Conservation (phyloP, 768 basidiomycete genomes). For the Mycena metata region DNA sequence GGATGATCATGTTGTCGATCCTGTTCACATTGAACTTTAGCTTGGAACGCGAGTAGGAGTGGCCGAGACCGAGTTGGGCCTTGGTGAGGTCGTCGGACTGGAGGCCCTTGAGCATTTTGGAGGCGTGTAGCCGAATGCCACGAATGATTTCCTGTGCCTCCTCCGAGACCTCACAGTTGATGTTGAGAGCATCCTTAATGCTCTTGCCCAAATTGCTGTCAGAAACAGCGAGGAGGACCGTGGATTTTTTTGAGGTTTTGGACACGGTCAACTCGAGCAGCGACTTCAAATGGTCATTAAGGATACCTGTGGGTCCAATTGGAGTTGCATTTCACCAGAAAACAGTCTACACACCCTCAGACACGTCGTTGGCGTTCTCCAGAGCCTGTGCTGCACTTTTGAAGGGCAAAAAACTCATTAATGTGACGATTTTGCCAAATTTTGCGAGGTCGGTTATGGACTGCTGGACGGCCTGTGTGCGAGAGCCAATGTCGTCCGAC, state of each 20-base stretch:
- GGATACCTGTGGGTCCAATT: conserved; percentile 67
- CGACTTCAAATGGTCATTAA: conserved; percentile 87
- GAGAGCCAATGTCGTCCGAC: conserved; percentile 88
- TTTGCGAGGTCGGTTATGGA: conserved; percentile 89
- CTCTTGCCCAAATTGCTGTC: conserved; percentile 81
- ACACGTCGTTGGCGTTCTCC: conserved; percentile 96
- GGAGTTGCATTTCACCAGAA: conserved; percentile 17
- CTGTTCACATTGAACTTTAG: conserved; percentile 98
- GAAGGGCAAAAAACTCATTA: conserved; percentile 94
- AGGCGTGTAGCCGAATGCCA: conserved; percentile 91
- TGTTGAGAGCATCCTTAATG: conserved; percentile 78
- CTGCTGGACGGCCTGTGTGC: conserved; percentile 83
- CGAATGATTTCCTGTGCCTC: conserved; percentile 88
- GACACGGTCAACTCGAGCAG: conserved; percentile 90
- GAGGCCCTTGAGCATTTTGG: conserved; percentile 90
- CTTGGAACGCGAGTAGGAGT: conserved; percentile 97
- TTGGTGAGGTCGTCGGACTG: conserved; percentile 90
- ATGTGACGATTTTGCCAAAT: conserved; percentile 92
- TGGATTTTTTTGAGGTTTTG: conserved; percentile 77
- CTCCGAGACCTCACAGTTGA: conserved; percentile 87
- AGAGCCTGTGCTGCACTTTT: conserved; percentile 93
- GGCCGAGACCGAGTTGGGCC: conserved; percentile 96
- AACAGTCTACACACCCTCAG: conserved; percentile 78
- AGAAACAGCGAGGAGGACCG: conserved; percentile 82
- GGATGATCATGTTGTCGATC: conserved; percentile 99